Conservation (phyloP, 495 filamentous ascomycete species). For the Penicillium nucicola region DNA sequence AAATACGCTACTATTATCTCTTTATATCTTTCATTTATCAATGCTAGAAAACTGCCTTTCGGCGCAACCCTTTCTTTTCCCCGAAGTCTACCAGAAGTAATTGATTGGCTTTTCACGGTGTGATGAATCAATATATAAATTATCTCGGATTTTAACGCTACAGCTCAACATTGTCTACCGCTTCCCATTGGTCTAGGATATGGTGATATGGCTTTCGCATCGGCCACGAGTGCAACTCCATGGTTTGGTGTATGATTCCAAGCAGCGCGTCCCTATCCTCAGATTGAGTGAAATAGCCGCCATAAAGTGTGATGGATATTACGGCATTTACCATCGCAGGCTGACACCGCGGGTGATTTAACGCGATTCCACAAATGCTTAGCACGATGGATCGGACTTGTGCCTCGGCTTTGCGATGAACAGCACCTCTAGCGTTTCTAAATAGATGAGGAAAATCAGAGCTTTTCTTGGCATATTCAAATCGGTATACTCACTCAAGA, state of each 20-base stretch:
- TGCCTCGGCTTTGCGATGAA: slow-evolving; percentile 22
- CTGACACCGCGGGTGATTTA: slow-evolving; percentile 11
- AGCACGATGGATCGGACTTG: slow-evolving; percentile 25
- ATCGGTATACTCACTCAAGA: slow-evolving; percentile 14
- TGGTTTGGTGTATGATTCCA: slow-evolving; percentile 14
- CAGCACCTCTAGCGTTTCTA: slow-evolving; percentile 13
- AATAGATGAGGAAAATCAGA: neutral
- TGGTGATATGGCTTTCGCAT: slow-evolving; percentile 16
- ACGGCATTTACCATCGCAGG: slow-evolving; percentile 28
- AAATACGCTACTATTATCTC: too few species aligned
- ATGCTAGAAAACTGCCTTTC: too few species aligned
- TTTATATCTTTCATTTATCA: too few species aligned
- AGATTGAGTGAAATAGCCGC: slow-evolving; percentile 25
- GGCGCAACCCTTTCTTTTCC: too few species aligned
- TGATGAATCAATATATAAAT: too few species aligned
- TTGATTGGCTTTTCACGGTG: too few species aligned
- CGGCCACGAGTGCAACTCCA: slow-evolving; percentile 15
- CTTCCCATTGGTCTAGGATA: slow-evolving; percentile 11
- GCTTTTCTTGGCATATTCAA: neutral
- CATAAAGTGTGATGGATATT: slow-evolving; percentile 22
- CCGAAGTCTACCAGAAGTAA: too few species aligned
- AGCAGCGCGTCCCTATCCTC: slow-evolving; percentile 20
- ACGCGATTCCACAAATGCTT: slow-evolving; percentile 21
- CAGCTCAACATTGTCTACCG: slow-evolving; percentile 11
- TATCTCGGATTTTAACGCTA: neutral